Conservation (phyloP, 2,329 filamentous ascomycete genomes). For the Waltergamsia citrina region DNA sequence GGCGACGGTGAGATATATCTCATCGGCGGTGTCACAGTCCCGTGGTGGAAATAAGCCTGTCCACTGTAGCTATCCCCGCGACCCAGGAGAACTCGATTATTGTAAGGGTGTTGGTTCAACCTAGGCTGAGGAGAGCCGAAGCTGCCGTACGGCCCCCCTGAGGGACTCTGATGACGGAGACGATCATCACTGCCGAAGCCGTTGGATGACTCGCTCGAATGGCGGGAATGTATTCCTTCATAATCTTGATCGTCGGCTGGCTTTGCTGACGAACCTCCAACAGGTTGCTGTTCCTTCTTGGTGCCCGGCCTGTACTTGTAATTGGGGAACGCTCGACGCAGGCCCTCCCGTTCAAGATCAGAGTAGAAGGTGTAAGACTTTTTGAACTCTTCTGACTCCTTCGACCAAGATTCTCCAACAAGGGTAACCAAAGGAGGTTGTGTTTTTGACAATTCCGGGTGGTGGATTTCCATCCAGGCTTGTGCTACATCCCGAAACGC, state of each 20-base stretch:
- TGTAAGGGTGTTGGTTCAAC: too few species aligned
- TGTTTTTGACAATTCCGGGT: conserved; percentile 1
- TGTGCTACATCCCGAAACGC: conserved; percentile 2
- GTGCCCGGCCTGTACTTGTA: conserved; percentile 6
- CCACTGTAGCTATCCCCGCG: too few species aligned
- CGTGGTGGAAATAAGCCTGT: not conserved
- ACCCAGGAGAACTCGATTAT: too few species aligned
- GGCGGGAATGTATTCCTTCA: too few species aligned
- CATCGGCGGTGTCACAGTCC: not conserved
- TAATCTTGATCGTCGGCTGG: not conserved
- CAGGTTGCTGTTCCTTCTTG: not conserved
- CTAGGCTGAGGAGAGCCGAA: too few species aligned
- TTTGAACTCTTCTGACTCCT: conserved; percentile 4
- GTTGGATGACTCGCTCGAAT: too few species aligned
- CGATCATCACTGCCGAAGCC: too few species aligned
- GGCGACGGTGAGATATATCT: too few species aligned
- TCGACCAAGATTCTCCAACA: conserved; percentile 3
- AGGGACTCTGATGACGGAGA: too few species aligned
- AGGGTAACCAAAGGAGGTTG: conserved; percentile 2
- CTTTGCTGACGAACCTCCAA: not conserved
- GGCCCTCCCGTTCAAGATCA: conserved; percentile 2
- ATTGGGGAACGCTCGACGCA: conserved; percentile 4
- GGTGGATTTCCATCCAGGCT: conserved; percentile 3
- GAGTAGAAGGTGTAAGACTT: conserved; percentile 1
- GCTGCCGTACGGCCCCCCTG: too few species aligned